A percentile compares a stretch with the other conserved stretches of the same genome.
These are phyloP conservation scores for Pseudogymnoascus pannorum DNA, from an alignment of 2,329 filamentous ascomycete genomes.

Conservation along the genomic window DNA sequence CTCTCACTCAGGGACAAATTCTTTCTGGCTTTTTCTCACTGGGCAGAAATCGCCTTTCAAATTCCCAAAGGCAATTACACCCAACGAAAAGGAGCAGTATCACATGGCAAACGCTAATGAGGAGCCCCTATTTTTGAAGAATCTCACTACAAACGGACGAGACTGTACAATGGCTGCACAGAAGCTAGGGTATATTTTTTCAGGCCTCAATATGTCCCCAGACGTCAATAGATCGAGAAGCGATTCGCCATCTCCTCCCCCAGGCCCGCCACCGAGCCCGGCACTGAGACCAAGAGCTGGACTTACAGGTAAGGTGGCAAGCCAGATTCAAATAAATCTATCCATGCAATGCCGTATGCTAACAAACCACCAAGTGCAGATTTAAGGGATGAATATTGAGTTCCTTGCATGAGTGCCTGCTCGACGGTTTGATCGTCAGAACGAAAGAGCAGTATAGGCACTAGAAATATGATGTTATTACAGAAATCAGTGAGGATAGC, in stretches of 20 bases:
- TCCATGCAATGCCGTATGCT: background rate
- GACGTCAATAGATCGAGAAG: conserved; percentile 29
- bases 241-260: conserved; percentile 34
- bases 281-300: conserved; percentile 17
- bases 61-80: background rate
- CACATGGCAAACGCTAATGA: conserved; percentile 6
- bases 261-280: conserved; percentile 34
- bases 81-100: background rate
- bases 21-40: background rate
- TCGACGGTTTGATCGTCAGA: background rate
- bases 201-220: background rate
- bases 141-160: background rate
- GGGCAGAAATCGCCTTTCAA: background rate
- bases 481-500: background rate
- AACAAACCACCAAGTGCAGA: background rate
- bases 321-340: conserved; percentile 3
- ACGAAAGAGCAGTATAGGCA: background rate
- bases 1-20: background rate
- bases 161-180: background rate
- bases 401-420: background rate
- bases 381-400: background rate
- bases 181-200: background rate
- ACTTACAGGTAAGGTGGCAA: conserved; percentile 11
- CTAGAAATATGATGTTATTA: background rate
- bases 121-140: background rate